These are phyloP conservation scores for Suillus bovinus DNA, from an alignment of 768 basidiomycete genomes.

Conservation along the genomic window DNA sequence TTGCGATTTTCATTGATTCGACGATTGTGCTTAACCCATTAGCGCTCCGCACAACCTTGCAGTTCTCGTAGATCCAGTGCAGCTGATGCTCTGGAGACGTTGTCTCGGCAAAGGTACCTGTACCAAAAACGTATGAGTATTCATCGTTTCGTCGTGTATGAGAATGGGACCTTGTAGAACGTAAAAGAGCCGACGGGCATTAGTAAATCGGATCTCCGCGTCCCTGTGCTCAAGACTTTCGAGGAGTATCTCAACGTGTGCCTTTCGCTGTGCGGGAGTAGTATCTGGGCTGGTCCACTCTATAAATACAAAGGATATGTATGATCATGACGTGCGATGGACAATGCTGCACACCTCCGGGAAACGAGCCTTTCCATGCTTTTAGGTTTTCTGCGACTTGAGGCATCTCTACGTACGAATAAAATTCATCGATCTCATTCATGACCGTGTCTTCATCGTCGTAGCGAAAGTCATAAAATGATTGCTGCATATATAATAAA, in stretches of 20 bases:
- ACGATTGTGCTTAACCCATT: constrained; percentile 85
- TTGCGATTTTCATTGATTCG: constrained; percentile 88
- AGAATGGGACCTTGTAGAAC: constrained; percentile 76
- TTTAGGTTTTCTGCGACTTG: constrained; percentile 86
- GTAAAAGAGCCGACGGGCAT: constrained; percentile 86
- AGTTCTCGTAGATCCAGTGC: constrained; percentile 95
- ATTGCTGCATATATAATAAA: constrained; percentile 57
- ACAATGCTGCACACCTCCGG: constrained; percentile 54
- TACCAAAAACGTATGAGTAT: constrained; percentile 15
- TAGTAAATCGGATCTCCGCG: constrained; percentile 80
- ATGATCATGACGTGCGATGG: constrained; percentile 3
- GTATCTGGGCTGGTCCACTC: constrained; percentile 77
- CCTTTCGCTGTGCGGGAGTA: constrained; percentile 57
- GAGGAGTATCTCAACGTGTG: constrained; percentile 77
- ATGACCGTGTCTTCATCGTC: constrained; percentile 96
- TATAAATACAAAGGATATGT: constrained; percentile 24
- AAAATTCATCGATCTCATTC: constrained; percentile 97
- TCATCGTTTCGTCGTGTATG: not conserved
- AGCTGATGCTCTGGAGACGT: constrained; percentile 92
- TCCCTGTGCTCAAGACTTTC: constrained; percentile 88
- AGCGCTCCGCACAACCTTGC: constrained; percentile 77
- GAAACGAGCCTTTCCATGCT: constrained; percentile 85
- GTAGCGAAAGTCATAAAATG: constrained; percentile 88
- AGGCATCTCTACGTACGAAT: constrained; percentile 94
- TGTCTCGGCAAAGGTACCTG: constrained; percentile 90